Percentiles rank a stretch among this genome's conserved stretches.
These are phyloP conservation scores for Aspergillus cavernicola DNA, from an alignment of 495 filamentous ascomycete genomes.

Conservation along the genomic window DNA sequence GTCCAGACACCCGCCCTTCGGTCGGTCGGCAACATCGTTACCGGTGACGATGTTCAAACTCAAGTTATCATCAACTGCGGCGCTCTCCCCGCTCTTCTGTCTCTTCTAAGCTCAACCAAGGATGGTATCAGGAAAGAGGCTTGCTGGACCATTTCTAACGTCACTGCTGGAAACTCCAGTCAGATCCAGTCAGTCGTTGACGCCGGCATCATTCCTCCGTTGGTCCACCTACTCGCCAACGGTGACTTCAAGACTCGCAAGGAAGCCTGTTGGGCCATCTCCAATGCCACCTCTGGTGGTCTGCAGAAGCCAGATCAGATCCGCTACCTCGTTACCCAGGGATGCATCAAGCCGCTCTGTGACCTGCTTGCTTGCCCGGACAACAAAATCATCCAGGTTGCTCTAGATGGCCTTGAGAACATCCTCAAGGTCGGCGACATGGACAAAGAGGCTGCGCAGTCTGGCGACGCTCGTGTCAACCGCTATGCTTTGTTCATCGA, in stretches of 20 bases:
- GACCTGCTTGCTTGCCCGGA: slow-evolving; percentile 95
- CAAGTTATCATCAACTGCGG: slow-evolving; percentile 99
- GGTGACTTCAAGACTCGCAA: slow-evolving; percentile 99
- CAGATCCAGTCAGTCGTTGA: slow-evolving; percentile 98
- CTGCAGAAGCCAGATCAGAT: slow-evolving; percentile 99
- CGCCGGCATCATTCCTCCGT: slow-evolving; percentile 90
- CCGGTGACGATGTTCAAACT: slow-evolving; percentile 97
- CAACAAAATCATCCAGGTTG: slow-evolving; percentile 99
- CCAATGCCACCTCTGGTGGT: slow-evolving; percentile 95
- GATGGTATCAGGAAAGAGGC: slow-evolving; percentile 99
- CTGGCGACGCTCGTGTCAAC: slow-evolving; percentile 77
- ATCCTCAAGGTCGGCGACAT: slow-evolving; percentile 99
- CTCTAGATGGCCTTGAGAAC: slow-evolving; percentile 97
- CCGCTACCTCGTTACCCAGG: slow-evolving; percentile 84
- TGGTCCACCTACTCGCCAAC: slow-evolving; percentile 92
- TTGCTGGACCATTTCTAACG: slow-evolving; percentile 99
- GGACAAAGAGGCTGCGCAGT: slow-evolving; percentile 80
- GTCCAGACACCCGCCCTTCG: slow-evolving; percentile 97
- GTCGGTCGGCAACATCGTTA: slow-evolving; percentile 98
- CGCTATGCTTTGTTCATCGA: slow-evolving; percentile 97
- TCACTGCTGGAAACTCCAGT: slow-evolving; percentile 95
- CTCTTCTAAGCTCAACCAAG: slow-evolving; percentile 91
- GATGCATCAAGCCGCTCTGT: slow-evolving; percentile 96
- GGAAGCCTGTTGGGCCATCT: slow-evolving; percentile 99
- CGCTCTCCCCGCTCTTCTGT: slow-evolving; percentile 83